Conservation (phyloP, 306 rosid species). For the Malus asiatica region DNA sequence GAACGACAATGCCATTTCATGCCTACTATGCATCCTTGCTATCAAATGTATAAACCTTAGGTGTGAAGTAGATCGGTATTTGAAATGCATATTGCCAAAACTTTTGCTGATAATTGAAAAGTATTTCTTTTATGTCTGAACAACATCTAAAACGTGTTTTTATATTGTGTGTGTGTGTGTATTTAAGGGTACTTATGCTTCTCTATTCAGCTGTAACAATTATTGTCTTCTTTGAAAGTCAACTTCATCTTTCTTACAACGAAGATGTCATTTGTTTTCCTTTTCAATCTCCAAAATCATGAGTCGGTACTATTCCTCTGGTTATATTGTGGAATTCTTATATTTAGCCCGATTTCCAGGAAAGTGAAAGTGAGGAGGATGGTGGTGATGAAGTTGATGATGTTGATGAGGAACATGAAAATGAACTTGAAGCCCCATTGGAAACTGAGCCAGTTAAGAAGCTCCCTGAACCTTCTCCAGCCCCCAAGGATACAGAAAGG, state of each 20-base stretch:
- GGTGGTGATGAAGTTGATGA: conserved; percentile 50
- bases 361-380: conserved; percentile 61
- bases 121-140: neutral
- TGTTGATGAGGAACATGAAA: conserved; percentile 47
- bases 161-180: neutral
- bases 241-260: neutral
- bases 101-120: neutral
- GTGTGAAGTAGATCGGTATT: neutral
- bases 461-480: conserved; percentile 29
- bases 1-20: neutral
- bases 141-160: neutral
- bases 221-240: neutral
- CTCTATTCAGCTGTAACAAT: neutral
- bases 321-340: conserved; percentile 5
- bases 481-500: conserved; percentile 60
- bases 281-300: neutral
- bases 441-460: conserved; percentile 35
- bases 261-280: neutral
- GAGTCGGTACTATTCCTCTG: neutral
- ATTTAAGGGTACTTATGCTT: neutral
- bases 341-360: conserved; percentile 26
- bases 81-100: neutral
- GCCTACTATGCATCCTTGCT: neutral
- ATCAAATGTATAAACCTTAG: neutral
- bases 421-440: conserved; percentile 27